Evolutionary conservation across 352 stramenopile species (phyloP).

Genomic region (Thraustotheca clavata): DNA sequence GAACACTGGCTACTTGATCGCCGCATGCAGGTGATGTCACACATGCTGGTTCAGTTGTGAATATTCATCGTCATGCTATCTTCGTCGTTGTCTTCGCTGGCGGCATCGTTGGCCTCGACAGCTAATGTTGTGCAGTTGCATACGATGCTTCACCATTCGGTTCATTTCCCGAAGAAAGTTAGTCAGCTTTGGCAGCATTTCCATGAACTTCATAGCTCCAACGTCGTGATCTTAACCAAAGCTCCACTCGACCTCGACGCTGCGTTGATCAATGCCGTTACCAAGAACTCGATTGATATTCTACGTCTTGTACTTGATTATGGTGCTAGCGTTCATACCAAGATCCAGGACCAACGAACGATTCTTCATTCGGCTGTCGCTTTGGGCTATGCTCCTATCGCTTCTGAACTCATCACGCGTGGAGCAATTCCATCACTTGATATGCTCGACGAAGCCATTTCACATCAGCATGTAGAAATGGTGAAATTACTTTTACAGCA

Average conservation of each 20-base stretch:
- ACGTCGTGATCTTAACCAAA: neutral
- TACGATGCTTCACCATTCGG: neutral
- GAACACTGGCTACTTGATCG: too few relatives aligned
- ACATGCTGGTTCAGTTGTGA: neutral
- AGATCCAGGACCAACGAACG: conserved; percentile 44
- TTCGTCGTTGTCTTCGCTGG: neutral
- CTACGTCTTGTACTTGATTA: conserved; percentile 65
- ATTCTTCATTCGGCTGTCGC: conserved; percentile 47
- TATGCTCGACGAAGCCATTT: conserved; percentile 42
- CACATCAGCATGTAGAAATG: conserved; percentile 45
- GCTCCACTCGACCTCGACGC: neutral
- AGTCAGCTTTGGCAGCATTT: neutral
- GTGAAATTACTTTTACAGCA: conserved; percentile 54
- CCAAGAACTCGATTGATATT: conserved; percentile 32
- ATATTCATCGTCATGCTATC: neutral
- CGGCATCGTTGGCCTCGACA: neutral
- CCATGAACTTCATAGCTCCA: neutral
- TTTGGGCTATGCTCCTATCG: conserved; percentile 47
- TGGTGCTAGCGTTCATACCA: conserved; percentile 43
- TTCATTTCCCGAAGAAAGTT: neutral
- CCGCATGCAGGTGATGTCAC: too few relatives aligned
- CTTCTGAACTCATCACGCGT: conserved; percentile 56
- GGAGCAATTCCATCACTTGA: conserved; percentile 49
- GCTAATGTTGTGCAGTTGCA: neutral
- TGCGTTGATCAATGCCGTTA: neutral